Evolutionary conservation across 768 basidiomycete genomes (phyloP).

Genomic region (Hemileccinum rubropunctum): DNA sequence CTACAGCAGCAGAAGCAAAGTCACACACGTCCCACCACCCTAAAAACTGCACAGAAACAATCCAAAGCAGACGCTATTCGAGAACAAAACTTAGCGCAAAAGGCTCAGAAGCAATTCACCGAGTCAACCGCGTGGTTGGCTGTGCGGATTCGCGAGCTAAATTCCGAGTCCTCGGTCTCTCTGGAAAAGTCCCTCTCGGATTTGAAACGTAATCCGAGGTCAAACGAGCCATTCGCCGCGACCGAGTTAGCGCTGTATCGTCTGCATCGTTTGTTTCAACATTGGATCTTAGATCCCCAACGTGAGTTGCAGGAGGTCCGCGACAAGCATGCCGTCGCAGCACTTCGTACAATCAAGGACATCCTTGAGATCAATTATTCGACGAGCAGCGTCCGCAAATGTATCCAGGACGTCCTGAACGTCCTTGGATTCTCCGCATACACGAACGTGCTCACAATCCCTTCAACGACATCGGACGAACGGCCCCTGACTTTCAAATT

Average conservation of each 20-base stretch:
- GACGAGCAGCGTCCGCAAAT: constrained; percentile 29
- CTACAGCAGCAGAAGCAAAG: constrained; percentile 15
- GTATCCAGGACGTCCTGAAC: constrained; percentile 39
- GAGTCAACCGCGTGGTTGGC: constrained; percentile 52
- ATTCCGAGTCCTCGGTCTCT: constrained; percentile 15
- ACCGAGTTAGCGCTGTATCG: constrained; percentile 52
- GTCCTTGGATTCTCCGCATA: constrained; percentile 50
- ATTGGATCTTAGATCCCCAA: constrained; percentile 50
- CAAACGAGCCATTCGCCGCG: constrained; percentile 41
- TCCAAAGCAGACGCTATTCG: constrained; percentile 42
- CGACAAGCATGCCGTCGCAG: constrained; percentile 44
- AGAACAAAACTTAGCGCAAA: constrained; percentile 44
- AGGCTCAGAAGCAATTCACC: constrained; percentile 38
- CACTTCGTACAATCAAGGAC: constrained; percentile 50
- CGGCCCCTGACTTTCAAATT: constrained; percentile 48
- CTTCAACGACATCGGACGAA: constrained; percentile 19
- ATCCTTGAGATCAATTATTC: constrained; percentile 35
- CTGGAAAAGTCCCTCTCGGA: constrained; percentile 34
- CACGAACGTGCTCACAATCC: constrained; percentile 18
- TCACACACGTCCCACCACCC: constrained; percentile 10
- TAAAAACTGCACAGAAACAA: constrained; percentile 28
- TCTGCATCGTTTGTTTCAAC: constrained; percentile 47
- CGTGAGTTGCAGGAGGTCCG: constrained; percentile 36
- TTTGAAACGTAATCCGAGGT: constrained; percentile 45
- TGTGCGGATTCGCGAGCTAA: constrained; percentile 40